Evolutionary conservation across 768 basidiomycete species (phyloP).

Genomic region (Dendrothele bispora): DNA sequence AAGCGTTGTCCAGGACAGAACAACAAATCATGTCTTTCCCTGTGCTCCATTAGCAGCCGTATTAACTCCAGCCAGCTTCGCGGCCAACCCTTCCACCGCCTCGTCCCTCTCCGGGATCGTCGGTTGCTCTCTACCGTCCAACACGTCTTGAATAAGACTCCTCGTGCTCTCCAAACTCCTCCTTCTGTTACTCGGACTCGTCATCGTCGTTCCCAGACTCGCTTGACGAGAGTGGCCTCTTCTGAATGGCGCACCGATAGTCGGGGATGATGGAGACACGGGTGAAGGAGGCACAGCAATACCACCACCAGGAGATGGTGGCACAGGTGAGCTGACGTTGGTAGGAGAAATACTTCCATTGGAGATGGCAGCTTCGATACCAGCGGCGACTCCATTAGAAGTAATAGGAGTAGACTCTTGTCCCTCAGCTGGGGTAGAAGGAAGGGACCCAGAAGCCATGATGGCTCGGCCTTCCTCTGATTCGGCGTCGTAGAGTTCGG

Average conservation of each 20-base stretch:
- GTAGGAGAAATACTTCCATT: constrained; percentile 21
- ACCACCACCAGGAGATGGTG: constrained; percentile 9
- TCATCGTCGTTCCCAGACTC: constrained; percentile 93
- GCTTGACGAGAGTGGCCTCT: constrained; percentile 75
- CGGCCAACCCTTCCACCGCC: constrained; percentile 30
- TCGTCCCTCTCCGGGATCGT: constrained; percentile 38
- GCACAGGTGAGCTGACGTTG: constrained; percentile 7
- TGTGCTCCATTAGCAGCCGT: constrained; percentile 1
- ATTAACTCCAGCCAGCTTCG: constrained; percentile 31
- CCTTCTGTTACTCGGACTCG: constrained; percentile 89
- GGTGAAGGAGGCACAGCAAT: constrained; percentile 45
- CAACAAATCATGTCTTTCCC: no score
- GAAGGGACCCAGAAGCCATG: constrained; percentile 43
- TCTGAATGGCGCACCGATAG: constrained; percentile 55
- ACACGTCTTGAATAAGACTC: constrained; percentile 90
- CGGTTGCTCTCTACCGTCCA: constrained; percentile 64
- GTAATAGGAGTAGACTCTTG: constrained; percentile 43
- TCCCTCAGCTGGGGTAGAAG: constrained; percentile 56
- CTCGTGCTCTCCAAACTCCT: constrained; percentile 95
- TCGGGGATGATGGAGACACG: constrained; percentile 40
- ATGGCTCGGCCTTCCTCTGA: constrained; percentile 72
- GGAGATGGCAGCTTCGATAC: constrained; percentile 40
- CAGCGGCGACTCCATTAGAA: constrained; percentile 44
- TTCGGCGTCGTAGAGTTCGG: constrained; percentile 85
- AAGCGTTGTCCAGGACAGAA: no score